phyloP scores from a whole-genome alignment of 2,329 filamentous ascomycete species.

The Sporothrix phasma region DNA sequence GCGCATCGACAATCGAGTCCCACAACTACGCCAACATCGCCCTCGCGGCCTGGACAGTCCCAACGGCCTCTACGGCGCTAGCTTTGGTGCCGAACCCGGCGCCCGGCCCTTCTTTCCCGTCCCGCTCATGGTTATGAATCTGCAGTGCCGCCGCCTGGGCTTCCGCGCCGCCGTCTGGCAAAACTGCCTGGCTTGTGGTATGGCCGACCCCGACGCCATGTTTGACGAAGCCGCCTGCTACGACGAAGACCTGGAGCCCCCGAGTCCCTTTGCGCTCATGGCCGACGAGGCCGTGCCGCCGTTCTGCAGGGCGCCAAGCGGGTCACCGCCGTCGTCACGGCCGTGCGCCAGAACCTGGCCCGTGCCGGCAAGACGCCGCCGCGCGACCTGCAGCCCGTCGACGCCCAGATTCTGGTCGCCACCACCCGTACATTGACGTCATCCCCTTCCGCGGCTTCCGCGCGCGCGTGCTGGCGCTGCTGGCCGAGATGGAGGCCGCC shows the following conservation, averaged over 20 bases:
- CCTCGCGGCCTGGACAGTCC: background rate
- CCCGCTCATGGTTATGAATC: slow-evolving; percentile 10
- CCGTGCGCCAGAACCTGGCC: slow-evolving; percentile 21
- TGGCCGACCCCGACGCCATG: slow-evolving; percentile 22
- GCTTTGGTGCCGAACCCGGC: background rate
- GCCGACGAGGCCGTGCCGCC: slow-evolving; percentile 21
- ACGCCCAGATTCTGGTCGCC: slow-evolving; percentile 27
- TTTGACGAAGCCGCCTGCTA: slow-evolving; percentile 15
- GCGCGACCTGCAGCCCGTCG: slow-evolving; percentile 26
- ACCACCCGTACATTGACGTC: slow-evolving; percentile 30
- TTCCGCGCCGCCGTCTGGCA: slow-evolving; percentile 29
- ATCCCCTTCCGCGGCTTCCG: slow-evolving; percentile 28
- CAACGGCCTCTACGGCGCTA: background rate
- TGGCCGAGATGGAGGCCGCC: slow-evolving; percentile 16
- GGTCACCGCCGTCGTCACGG: slow-evolving; percentile 20
- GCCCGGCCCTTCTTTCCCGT: background rate
- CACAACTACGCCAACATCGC: background rate
- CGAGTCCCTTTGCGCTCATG: slow-evolving; percentile 27
- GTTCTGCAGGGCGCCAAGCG: slow-evolving; percentile 20
- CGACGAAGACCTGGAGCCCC: slow-evolving; percentile 16
- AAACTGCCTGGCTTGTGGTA: slow-evolving; percentile 29
- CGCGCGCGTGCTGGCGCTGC: slow-evolving; percentile 22
- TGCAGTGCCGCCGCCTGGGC: slow-evolving; percentile 19
- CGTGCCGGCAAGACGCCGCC: slow-evolving; percentile 14
- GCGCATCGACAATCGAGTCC: background rate